A percentile compares a stretch with the other conserved stretches of the same genome.
These are phyloP conservation scores for Huntiella abstrusa DNA, from an alignment of 2,329 filamentous ascomycete genomes.

Conservation along the genomic window DNA sequence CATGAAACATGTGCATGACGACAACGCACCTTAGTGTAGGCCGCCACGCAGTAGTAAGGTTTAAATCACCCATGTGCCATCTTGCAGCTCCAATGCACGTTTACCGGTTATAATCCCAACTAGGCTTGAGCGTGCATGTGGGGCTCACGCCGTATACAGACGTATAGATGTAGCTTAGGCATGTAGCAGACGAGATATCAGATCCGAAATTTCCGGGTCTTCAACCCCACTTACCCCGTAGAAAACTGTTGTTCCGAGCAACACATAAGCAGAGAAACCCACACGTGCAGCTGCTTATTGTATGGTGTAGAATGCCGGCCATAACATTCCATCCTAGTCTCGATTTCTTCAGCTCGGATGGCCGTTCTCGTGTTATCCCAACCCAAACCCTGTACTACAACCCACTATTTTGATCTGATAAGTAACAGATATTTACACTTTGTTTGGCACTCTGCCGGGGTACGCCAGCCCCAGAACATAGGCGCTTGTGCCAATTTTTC, in stretches of 20 bases:
- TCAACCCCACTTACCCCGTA: not conserved
- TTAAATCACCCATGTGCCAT: no score
- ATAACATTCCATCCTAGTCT: not conserved
- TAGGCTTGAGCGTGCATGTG: no score
- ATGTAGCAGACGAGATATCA: not conserved
- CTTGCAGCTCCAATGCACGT: no score
- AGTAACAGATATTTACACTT: constrained; percentile 2
- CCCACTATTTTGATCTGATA: constrained; percentile 9
- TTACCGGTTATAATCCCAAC: no score
- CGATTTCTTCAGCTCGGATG: not conserved
- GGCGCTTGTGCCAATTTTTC: no score
- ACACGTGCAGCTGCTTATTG: not conserved
- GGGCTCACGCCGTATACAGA: no score
- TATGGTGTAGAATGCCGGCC: not conserved
- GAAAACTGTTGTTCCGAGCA: not conserved
- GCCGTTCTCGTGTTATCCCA: not conserved
- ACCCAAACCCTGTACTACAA: not conserved
- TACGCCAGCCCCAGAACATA: no score
- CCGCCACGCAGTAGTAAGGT: no score
- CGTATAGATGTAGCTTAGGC: no score
- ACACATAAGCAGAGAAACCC: not conserved
- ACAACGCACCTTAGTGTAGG: no score
- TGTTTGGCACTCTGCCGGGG: no score
- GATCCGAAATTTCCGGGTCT: not conserved
- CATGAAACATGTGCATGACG: no score